Conservation (phyloP, 2,329 filamentous ascomycete species). For the Diaporthe humulicola region DNA sequence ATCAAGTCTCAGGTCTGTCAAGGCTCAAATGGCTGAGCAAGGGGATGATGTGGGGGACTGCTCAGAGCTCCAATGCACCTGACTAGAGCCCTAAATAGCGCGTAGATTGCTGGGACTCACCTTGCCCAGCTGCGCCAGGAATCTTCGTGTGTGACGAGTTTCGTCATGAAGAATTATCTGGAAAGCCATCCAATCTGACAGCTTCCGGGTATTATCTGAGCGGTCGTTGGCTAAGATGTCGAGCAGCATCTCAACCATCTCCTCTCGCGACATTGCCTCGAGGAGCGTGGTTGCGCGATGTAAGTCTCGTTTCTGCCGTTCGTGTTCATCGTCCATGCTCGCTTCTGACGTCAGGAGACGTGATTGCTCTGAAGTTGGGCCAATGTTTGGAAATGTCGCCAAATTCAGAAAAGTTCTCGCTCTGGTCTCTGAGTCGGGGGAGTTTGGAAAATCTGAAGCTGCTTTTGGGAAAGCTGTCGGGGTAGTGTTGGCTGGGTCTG, state of each 20-base stretch:
- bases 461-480: not conserved
- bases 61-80: not conserved
- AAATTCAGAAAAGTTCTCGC: not conserved
- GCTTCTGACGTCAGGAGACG: too few species aligned
- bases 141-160: not conserved
- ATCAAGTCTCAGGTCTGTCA: not conserved
- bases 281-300: not conserved
- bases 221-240: not conserved
- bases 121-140: slow-evolving; percentile 5
- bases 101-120: not conserved
- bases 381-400: not conserved
- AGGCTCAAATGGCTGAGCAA: fast-evolving
- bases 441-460: not conserved
- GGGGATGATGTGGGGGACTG: fast-evolving
- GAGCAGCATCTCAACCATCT: not conserved
- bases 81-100: too few species aligned
- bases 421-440: not conserved
- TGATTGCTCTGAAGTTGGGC: not conserved
- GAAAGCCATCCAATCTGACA: slow-evolving; percentile 2
- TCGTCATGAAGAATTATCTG: slow-evolving; percentile 7
- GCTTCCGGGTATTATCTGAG: slow-evolving; percentile 2
- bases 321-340: not conserved
- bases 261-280: not conserved
- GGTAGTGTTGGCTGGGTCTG: not conserved
- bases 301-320: not conserved